Conservation (phyloP, 805 yeast genomes). For the Spathaspora passalidarum region DNA sequence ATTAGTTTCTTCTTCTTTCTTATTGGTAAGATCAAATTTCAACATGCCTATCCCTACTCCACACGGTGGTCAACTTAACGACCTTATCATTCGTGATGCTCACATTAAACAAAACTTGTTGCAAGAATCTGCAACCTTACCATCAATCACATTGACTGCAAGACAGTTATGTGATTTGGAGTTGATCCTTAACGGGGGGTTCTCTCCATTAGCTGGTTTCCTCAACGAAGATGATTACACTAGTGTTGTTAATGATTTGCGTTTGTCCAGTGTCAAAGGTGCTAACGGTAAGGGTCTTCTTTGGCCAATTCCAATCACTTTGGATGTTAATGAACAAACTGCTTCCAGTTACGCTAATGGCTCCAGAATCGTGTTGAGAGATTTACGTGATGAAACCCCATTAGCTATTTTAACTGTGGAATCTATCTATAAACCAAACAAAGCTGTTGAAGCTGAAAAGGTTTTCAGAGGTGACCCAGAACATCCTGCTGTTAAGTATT, state of each 20-base stretch:
- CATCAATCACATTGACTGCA: slow-evolving; percentile 59
- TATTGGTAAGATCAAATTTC: too few species aligned
- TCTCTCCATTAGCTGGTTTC: slow-evolving; percentile 77
- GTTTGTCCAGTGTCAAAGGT: slow-evolving; percentile 52
- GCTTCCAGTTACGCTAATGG: slow-evolving; percentile 44
- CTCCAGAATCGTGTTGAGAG: slow-evolving; percentile 69
- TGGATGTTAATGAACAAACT: slow-evolving; percentile 64
- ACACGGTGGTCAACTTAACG: slow-evolving; percentile 90
- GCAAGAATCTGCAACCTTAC: slow-evolving; percentile 45
- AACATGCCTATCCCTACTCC: slow-evolving; percentile 65
- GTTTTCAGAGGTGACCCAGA: slow-evolving; percentile 97
- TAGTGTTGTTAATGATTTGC: slow-evolving; percentile 64
- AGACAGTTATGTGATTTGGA: slow-evolving; percentile 94
- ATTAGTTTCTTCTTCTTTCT: neutral
- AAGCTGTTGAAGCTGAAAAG: slow-evolving; percentile 71
- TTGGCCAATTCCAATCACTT: slow-evolving; percentile 91
- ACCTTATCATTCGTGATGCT: slow-evolving; percentile 78
- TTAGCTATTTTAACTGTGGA: slow-evolving; percentile 79
- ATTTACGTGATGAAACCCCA: slow-evolving; percentile 74
- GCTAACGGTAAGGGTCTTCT: slow-evolving; percentile 55
- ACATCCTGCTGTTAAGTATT: slow-evolving; percentile 85
- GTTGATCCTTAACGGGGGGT: slow-evolving; percentile 89
- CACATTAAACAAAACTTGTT: slow-evolving; percentile 53
- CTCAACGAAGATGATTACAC: slow-evolving; percentile 65
- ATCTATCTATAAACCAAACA: slow-evolving; percentile 80